These are phyloP conservation scores for Daldinia bambusicola DNA, from an alignment of 495 filamentous ascomycete species.

Conservation along the genomic window DNA sequence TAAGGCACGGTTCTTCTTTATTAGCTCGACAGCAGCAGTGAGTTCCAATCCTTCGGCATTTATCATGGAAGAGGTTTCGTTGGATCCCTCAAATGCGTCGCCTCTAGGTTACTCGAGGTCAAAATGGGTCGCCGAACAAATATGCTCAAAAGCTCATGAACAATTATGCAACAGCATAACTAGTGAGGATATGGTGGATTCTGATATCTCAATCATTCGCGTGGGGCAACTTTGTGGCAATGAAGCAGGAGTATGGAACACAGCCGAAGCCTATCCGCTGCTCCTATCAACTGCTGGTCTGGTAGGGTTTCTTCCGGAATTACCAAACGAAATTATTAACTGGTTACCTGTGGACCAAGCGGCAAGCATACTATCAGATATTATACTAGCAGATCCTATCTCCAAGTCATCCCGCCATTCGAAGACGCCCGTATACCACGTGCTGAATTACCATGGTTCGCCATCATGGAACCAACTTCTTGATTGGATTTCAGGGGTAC, in stretches of 20 bases:
- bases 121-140: slow-evolving; percentile 66
- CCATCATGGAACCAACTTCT: slow-evolving; percentile 60
- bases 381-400: slow-evolving; percentile 35
- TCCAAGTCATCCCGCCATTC: neutral
- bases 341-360: slow-evolving; percentile 71
- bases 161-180: neutral
- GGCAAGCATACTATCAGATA: slow-evolving; percentile 58
- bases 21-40: slow-evolving; percentile 60
- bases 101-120: slow-evolving; percentile 67
- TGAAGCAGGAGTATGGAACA: slow-evolving; percentile 65
- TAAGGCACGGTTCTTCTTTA: slow-evolving; percentile 60
- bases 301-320: slow-evolving; percentile 62
- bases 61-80: slow-evolving; percentile 62
- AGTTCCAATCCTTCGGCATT: slow-evolving; percentile 40
- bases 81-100: slow-evolving; percentile 60
- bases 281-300: slow-evolving; percentile 64
- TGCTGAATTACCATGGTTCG: slow-evolving; percentile 57
- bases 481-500: slow-evolving; percentile 51
- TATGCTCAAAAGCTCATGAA: slow-evolving; percentile 54
- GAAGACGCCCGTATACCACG: slow-evolving; percentile 56
- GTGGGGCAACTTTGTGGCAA: slow-evolving; percentile 71
- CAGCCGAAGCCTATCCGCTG: slow-evolving; percentile 64
- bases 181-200: slow-evolving; percentile 37
- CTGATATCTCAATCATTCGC: slow-evolving; percentile 61
- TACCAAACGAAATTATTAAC: slow-evolving; percentile 54